Conservation (phyloP, 805 yeast species). For the Wilhelminamyces savonicus region DNA sequence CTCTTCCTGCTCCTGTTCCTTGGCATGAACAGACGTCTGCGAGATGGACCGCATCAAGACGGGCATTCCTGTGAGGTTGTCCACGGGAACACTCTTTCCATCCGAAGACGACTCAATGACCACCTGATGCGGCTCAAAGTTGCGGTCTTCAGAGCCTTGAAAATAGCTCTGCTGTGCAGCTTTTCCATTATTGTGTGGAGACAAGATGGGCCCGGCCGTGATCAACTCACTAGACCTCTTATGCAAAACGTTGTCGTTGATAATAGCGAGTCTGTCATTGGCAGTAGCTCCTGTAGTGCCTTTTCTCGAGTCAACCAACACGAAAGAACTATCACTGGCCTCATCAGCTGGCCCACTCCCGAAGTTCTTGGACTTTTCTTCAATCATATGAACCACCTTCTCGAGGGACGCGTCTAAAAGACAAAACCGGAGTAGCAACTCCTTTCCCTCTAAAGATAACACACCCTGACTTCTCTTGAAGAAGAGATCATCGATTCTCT, state of each 20-base stretch:
- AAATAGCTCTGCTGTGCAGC: slow-evolving; percentile 14
- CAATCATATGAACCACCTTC: slow-evolving; percentile 45
- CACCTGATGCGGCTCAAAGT: slow-evolving; percentile 60
- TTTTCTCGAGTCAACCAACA: too few relatives aligned
- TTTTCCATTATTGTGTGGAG: slow-evolving; percentile 30
- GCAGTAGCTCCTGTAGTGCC: too few relatives aligned
- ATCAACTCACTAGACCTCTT: slow-evolving; percentile 44
- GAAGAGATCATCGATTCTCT: slow-evolving; percentile 45
- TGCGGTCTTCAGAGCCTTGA: slow-evolving; percentile 5
- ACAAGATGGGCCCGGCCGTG: slow-evolving; percentile 47
- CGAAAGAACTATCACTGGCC: too few relatives aligned
- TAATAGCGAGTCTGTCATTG: not conserved
- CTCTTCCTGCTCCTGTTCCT: slow-evolving; percentile 81
- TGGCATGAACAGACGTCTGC: slow-evolving; percentile 62
- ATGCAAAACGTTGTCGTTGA: slow-evolving; percentile 40
- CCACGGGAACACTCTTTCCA: slow-evolving; percentile 50
- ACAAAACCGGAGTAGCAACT: slow-evolving; percentile 47
- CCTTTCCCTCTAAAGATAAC: slow-evolving; percentile 50
- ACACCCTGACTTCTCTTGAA: slow-evolving; percentile 39
- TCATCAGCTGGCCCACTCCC: too few relatives aligned
- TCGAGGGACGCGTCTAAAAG: slow-evolving; percentile 49
- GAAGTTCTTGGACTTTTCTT: slow-evolving; percentile 27
- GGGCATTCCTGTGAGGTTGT: slow-evolving; percentile 66
- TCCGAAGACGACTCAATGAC: slow-evolving; percentile 58
- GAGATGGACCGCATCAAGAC: slow-evolving; percentile 59